Percentiles rank a stretch among this genome's conserved stretches.
phyloP scores from a whole-genome alignment of 2,329 filamentous ascomycete genomes.

The Epichloe aotearoae region DNA sequence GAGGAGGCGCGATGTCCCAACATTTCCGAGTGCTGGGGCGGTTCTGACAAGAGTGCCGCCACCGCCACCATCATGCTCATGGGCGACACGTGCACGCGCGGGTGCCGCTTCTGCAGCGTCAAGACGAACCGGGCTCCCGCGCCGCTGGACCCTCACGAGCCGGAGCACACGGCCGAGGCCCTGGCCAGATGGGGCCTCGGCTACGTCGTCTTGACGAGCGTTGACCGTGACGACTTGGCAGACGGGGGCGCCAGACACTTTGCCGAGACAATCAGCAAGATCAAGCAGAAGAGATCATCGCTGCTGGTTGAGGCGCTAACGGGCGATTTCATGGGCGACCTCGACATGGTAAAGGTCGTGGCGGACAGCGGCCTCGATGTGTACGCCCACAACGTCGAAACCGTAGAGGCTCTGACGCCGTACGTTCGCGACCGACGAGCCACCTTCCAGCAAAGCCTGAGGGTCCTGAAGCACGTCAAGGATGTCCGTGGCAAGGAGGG shows the following conservation, averaged over 20 bases:
- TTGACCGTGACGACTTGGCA: constrained; percentile 82
- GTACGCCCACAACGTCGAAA: constrained; percentile 96
- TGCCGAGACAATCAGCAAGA: constrained; percentile 85
- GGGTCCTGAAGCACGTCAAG: constrained; percentile 73
- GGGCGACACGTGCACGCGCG: constrained; percentile 95
- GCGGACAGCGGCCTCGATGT: constrained; percentile 85
- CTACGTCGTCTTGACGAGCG: constrained; percentile 87
- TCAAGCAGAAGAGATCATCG: constrained; percentile 70
- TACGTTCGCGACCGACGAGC: constrained; percentile 82
- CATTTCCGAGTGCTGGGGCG: constrained; percentile 96
- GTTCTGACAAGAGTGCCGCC: constrained; percentile 71
- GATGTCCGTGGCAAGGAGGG: constrained; percentile 49
- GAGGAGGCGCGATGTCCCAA: constrained; percentile 97
- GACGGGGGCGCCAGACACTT: constrained; percentile 87
- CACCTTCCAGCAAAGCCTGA: constrained; percentile 74
- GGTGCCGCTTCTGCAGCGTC: constrained; percentile 93
- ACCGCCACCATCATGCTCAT: constrained; percentile 99
- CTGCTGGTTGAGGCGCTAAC: constrained; percentile 75
- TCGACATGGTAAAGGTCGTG: constrained; percentile 77
- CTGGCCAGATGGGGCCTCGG: constrained; percentile 85
- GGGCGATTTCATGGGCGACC: constrained; percentile 73
- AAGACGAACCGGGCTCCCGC: constrained; percentile 69
- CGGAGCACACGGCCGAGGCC: constrained; percentile 91
- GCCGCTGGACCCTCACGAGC: constrained; percentile 87
- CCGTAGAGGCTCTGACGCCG: constrained; percentile 78